phyloP scores from a whole-genome alignment of 495 filamentous ascomycete species.

The Neurospora sp. region DNA sequence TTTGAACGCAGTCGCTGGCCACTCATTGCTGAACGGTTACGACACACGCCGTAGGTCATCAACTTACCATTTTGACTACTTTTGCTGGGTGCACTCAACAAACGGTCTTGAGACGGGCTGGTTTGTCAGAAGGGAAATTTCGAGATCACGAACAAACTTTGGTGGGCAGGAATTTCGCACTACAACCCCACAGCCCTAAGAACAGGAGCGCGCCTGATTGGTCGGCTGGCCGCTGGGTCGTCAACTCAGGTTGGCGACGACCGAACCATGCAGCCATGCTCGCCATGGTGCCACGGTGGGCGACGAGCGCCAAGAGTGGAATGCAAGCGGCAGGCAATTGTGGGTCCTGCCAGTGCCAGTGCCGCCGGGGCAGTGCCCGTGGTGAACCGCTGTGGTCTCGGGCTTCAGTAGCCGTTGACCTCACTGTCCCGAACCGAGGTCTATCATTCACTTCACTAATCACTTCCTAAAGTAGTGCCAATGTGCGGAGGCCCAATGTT shows the following conservation, averaged over 20 bases:
- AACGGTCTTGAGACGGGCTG: slow-evolving; percentile 23
- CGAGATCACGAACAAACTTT: slow-evolving; percentile 18
- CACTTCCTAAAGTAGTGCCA: neutral
- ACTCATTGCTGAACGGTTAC: neutral
- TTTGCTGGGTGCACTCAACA: slow-evolving; percentile 25
- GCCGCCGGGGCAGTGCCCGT: neutral
- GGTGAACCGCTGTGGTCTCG: neutral
- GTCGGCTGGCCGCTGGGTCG: neutral
- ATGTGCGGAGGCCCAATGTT: neutral
- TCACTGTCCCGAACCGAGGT: neutral
- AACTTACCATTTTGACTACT: slow-evolving; percentile 54
- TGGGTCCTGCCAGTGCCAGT: neutral
- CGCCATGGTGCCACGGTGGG: neutral
- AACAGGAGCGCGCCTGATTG: neutral
- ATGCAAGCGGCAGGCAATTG: neutral
- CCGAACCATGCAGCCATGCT: neutral
- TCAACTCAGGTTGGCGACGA: slow-evolving; percentile 15
- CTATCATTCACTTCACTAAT: neutral
- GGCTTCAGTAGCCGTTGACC: neutral
- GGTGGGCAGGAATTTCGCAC: slow-evolving; percentile 24
- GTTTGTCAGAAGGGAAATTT: slow-evolving; percentile 19
- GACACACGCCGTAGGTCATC: neutral
- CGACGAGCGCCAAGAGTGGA: neutral
- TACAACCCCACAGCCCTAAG: slow-evolving; percentile 29
- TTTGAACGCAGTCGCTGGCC: slow-evolving; percentile 1